Conservation (phyloP, 352 stramenopile species). For the Lagenidium sp. region DNA sequence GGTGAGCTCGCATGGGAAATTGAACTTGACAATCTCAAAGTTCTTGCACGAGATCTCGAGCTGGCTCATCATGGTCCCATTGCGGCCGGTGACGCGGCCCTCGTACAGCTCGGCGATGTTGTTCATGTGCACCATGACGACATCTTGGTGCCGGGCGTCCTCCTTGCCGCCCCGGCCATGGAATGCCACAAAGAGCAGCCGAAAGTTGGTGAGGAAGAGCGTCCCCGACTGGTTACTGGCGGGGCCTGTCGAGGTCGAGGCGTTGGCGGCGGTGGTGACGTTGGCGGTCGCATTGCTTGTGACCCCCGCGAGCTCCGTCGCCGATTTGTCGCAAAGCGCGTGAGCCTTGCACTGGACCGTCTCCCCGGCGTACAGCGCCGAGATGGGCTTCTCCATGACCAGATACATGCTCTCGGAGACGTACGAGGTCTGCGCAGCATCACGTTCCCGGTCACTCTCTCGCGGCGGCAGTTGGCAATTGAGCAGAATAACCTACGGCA, state of each 20-base stretch:
- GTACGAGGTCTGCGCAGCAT: slow-evolving; percentile 53
- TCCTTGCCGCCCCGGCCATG: slow-evolving; percentile 18
- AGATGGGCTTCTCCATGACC: slow-evolving; percentile 56
- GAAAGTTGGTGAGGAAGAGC: slow-evolving; percentile 65
- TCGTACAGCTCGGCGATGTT: slow-evolving; percentile 75
- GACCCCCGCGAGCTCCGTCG: slow-evolving; percentile 24
- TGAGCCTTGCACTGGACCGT: slow-evolving; percentile 66
- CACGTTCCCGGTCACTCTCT: no score
- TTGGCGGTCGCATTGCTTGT: no score
- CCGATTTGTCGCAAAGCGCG: slow-evolving; percentile 53
- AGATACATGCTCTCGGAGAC: slow-evolving; percentile 78
- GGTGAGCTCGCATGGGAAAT: slow-evolving; percentile 51
- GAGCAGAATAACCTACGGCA: slow-evolving; percentile 32
- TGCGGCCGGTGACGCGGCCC: slow-evolving; percentile 27
- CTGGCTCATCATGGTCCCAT: slow-evolving; percentile 37
- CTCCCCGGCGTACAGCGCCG: slow-evolving; percentile 48
- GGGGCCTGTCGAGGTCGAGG: slow-evolving; percentile 1
- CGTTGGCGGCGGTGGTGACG: slow-evolving; percentile 1
- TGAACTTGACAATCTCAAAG: slow-evolving; percentile 75
- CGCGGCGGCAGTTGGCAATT: no score
- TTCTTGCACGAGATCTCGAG: slow-evolving; percentile 84
- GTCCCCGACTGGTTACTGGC: slow-evolving; percentile 55
- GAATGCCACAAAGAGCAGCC: slow-evolving; percentile 68
- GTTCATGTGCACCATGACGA: slow-evolving; percentile 60
- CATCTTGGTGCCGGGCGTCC: slow-evolving; percentile 18